Evolutionary conservation across 352 stramenopile species (phyloP), one percentile per base, ranked within the genome.

Genomic region (Peronosclerospora sorghi): DNA sequence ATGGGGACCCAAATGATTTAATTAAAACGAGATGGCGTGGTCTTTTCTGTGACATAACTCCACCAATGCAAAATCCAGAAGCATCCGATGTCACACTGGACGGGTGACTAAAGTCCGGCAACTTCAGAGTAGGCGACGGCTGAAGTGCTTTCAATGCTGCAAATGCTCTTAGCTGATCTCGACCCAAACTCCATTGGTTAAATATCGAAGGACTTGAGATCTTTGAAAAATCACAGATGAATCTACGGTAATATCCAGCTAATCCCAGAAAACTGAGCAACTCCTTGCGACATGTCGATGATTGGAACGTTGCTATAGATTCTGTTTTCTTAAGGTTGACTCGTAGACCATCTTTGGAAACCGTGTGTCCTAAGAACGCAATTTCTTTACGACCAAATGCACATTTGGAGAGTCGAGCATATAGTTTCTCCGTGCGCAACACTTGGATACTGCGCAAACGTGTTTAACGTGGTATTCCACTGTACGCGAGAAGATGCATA

Each of bases 181-280:
- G 4, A 3, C 21, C 21, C 21, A 26, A 26, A 7, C 6, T 26
- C 21, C 3, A 3, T 26, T 26, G 21, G 21, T 26, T 26, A 26
- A 26, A 26, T 26, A 3, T 26, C 21, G 10, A 30, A 49, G 20
- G 2, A 26, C 30, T 41, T 49, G n/a, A 41, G 41, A 63, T 61
- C n/a, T 39, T 56, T 28, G 48, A 48, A 37, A 54, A 64, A 38
- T 51, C 48, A 30, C 13, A 53, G 23, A 63, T 62, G 30, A 56
- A 60, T 35, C 23, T 32, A 32, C 21, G 37, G 36, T 67, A 66
- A 23, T 60, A 69, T 7, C 50, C 20, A 26, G 46, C 40, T 4
- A 65, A 30, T 27, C 46, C 48, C 12, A 66, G 24, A 21, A 70
- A 70, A 21, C 47, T 61, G 10, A 51, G 17, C 10, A 66, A 26